A percentile compares a stretch with the other conserved stretches of the same genome.
Evolutionary conservation across 2,329 filamentous ascomycete genomes (phyloP).

Genomic region (Trichoderma hamatum): DNA sequence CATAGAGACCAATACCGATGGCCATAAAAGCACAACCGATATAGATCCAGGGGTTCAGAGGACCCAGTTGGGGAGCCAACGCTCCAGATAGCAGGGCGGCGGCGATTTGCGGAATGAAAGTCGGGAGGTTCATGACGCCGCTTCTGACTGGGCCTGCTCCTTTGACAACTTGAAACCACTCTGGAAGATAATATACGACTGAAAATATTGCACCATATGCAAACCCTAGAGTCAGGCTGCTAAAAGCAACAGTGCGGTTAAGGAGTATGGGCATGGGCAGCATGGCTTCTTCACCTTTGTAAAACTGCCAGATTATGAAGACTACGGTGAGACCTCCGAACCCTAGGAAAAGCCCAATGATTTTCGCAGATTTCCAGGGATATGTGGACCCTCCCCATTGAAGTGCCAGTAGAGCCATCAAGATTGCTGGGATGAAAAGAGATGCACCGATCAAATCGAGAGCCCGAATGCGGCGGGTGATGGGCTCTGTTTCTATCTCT

Average conservation of each 20-base stretch:
- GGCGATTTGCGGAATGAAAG: neutral
- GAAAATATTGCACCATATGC: neutral
- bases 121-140: neutral
- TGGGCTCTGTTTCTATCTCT: neutral
- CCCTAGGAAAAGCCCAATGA: neutral
- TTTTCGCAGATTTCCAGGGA: constrained; percentile 45
- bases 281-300: neutral
- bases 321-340: neutral
- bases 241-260: neutral
- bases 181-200: neutral
- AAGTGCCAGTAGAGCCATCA: constrained; percentile 58
- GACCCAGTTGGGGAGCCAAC: neutral
- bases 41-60: neutral
- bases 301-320: neutral
- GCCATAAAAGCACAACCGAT: neutral
- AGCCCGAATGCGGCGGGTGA: neutral
- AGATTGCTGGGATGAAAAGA: constrained; percentile 55
- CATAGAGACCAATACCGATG: neutral
- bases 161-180: neutral
- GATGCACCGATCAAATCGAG: constrained; percentile 44
- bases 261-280: neutral
- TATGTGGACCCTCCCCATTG: constrained; percentile 60
- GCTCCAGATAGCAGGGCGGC: neutral
- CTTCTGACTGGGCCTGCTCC: neutral
- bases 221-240: neutral